phyloP scores from a whole-genome alignment of 495 filamentous ascomycete genomes.

The Penicillium cinerascens region DNA sequence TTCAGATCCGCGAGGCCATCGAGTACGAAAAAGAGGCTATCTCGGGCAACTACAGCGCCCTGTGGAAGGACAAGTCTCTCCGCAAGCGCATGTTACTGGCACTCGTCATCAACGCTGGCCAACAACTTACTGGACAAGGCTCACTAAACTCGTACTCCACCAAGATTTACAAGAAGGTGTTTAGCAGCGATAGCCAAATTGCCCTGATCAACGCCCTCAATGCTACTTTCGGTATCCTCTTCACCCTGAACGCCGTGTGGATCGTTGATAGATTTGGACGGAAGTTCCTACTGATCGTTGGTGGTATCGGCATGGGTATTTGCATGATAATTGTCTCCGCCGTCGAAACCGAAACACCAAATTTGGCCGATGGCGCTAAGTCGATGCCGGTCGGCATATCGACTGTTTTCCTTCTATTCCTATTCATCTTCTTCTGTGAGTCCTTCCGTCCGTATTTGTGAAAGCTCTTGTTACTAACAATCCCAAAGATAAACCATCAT shows the following conservation, averaged over 20 bases:
- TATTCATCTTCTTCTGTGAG: conserved; percentile 64
- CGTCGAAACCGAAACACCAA: conserved; percentile 60
- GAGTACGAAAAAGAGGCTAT: conserved; percentile 62
- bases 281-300: conserved; percentile 62
- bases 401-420: conserved; percentile 60
- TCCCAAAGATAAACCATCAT: conserved; percentile 56
- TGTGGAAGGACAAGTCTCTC: conserved; percentile 60
- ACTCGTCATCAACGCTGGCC: conserved; percentile 56
- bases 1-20: conserved; percentile 55
- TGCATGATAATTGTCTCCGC: conserved; percentile 64
- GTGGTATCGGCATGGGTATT: conserved; percentile 67
- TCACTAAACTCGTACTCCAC: conserved; percentile 62
- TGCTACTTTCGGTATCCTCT: conserved; percentile 64
- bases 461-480: conserved; percentile 11
- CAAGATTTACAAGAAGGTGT: conserved; percentile 64
- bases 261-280: conserved; percentile 66
- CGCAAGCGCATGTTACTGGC: conserved; percentile 55
- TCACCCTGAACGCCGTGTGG: conserved; percentile 70
- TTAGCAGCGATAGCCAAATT: conserved; percentile 49
- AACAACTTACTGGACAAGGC: conserved; percentile 60
- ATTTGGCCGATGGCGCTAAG: conserved; percentile 43
- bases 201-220: conserved; percentile 65
- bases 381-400: conserved; percentile 56
- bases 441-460: neutral
- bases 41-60: conserved; percentile 50